phyloP scores from a whole-genome alignment of 768 basidiomycete species.

The Postia placenta region DNA sequence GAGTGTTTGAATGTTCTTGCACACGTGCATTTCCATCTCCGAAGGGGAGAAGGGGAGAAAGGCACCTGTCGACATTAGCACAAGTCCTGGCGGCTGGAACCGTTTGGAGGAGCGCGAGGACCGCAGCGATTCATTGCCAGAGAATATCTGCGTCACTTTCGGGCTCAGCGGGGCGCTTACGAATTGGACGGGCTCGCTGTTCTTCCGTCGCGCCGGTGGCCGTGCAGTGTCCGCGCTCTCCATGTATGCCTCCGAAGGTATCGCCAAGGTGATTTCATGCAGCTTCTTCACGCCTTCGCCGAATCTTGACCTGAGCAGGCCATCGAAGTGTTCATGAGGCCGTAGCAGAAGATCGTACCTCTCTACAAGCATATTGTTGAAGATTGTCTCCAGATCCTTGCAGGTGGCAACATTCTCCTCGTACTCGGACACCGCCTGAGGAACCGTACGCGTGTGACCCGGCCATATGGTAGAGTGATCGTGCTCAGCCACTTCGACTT shows the following conservation, averaged over 20 bases:
- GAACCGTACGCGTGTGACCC: constrained; percentile 2
- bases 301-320: constrained; percentile 43
- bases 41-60: constrained; percentile 51
- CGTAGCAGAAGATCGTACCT: constrained; percentile 47
- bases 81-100: constrained; percentile 55
- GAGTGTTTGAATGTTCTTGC: constrained; percentile 60
- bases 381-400: constrained; percentile 48
- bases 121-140: constrained; percentile 8
- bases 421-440: constrained; percentile 32
- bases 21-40: constrained; percentile 73
- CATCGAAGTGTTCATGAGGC: constrained; percentile 44
- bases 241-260: constrained; percentile 41
- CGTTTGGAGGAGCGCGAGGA: constrained; percentile 12
- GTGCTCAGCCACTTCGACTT: too few species aligned
- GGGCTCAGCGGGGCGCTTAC: constrained; percentile 10
- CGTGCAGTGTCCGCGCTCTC: neutral
- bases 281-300: constrained; percentile 37
- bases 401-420: constrained; percentile 32
- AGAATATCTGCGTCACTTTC: constrained; percentile 13
- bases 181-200: constrained; percentile 20
- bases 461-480: neutral
- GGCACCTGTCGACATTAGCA: constrained; percentile 30
- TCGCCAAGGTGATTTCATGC: constrained; percentile 45
- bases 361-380: constrained; percentile 49
- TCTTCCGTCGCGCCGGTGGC: constrained; percentile 14